These are phyloP conservation scores for Neurospora tetrasperma DNA, from an alignment of 495 filamentous ascomycete species.

Conservation along the genomic window DNA sequence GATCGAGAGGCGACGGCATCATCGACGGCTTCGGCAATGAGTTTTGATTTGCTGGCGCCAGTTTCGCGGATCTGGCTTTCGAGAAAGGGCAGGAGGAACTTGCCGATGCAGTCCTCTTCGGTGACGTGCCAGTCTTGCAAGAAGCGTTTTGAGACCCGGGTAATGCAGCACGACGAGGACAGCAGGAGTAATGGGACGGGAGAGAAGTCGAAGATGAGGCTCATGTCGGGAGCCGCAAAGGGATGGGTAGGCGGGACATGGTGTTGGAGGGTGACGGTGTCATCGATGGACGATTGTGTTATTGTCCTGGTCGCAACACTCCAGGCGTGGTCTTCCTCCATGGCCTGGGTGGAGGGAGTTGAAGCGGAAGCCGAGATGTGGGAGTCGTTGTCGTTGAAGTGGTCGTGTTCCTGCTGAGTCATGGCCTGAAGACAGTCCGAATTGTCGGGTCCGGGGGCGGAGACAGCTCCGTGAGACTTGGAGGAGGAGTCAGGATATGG, in stretches of 20 bases:
- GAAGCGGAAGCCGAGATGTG: not conserved
- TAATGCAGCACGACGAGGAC: conserved; percentile 34
- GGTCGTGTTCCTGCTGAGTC: not conserved
- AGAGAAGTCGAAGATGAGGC: conserved; percentile 33
- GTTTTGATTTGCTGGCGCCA: conserved; percentile 27
- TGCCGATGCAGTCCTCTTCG: conserved; percentile 31
- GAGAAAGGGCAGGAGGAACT: conserved; percentile 33
- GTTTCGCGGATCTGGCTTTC: conserved; percentile 20
- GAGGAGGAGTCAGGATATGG: not conserved
- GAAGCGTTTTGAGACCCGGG: conserved; percentile 42
- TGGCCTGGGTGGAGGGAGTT: not conserved
- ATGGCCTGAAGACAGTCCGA: not conserved
- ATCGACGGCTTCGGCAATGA: conserved; percentile 33
- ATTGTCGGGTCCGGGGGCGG: not conserved
- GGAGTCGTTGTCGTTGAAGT: not conserved
- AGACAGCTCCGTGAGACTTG: not conserved
- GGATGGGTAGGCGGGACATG: not conserved
- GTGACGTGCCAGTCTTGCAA: conserved; percentile 25
- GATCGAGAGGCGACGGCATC: conserved; percentile 32
- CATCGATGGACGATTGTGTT: not conserved
- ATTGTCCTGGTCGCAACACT: not conserved
- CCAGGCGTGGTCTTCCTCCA: not conserved
- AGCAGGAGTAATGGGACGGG: conserved; percentile 43
- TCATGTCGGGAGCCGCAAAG: conserved; percentile 5
- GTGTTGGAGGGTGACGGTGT: not conserved